phyloP scores from a whole-genome alignment of 345 rosid species.

The Populus nigra region DNA sequence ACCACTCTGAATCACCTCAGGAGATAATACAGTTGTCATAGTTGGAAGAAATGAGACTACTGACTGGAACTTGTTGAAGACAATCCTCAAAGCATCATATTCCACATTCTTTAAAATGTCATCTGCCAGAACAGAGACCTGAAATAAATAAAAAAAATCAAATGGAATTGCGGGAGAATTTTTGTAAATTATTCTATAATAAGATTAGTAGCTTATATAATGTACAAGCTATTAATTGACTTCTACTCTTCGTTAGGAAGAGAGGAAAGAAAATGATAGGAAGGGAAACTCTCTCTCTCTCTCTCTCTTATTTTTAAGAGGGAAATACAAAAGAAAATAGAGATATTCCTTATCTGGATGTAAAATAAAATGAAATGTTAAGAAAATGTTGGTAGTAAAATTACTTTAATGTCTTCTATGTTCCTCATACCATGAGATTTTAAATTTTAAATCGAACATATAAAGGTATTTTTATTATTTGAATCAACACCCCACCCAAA shows the following conservation, averaged over 20 bases:
- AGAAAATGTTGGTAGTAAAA: neutral
- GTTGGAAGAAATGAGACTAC: slow-evolving; percentile 77
- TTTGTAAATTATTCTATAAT: neutral
- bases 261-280: neutral
- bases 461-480: no score
- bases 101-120: slow-evolving; percentile 93
- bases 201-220: neutral
- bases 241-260: neutral
- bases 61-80: slow-evolving; percentile 87
- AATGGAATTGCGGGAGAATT: neutral
- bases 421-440: neutral
- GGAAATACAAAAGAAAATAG: neutral
- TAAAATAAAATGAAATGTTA: neutral
- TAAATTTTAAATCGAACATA: no score
- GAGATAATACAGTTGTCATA: slow-evolving; percentile 77
- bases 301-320: no score
- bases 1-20: slow-evolving; percentile 53
- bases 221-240: neutral
- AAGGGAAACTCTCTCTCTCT: neutral
- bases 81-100: slow-evolving; percentile 81
- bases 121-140: slow-evolving; percentile 97
- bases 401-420: neutral
- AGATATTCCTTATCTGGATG: neutral
- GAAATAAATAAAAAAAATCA: slow-evolving; percentile 20
- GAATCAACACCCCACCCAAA: no score